These are phyloP conservation scores for Acanthamoeba lugdunensis DNA, from an alignment of 208 protist species.

Conservation along the genomic window DNA sequence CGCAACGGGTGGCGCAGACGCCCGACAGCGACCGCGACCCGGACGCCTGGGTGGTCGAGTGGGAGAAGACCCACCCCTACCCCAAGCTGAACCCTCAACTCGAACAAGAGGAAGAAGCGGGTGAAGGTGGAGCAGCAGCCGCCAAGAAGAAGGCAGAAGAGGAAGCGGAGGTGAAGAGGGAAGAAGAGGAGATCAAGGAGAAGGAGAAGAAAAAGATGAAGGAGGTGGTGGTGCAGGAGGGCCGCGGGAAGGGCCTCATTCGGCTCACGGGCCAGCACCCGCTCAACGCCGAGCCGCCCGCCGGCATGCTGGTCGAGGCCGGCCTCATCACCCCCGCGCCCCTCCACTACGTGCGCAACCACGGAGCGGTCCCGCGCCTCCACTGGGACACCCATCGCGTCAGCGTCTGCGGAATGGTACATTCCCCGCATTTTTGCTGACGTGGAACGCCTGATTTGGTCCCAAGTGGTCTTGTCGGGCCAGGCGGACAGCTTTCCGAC, in stretches of 20 bases:
- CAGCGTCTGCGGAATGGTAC: slow-evolving; percentile 1
- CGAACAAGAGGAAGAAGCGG: not conserved
- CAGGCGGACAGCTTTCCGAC: too few relatives aligned
- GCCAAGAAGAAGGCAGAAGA: not conserved
- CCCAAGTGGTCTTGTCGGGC: too few relatives aligned
- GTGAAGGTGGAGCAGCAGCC: not conserved
- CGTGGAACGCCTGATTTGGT: too few relatives aligned
- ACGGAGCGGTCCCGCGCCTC: slow-evolving; percentile 70
- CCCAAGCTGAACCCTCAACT: not conserved
- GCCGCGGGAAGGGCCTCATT: not conserved
- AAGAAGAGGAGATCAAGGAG: not conserved
- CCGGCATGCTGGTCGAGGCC: slow-evolving; percentile 74
- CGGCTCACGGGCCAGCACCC: slow-evolving; percentile 82
- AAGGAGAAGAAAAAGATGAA: slow-evolving; percentile 14
- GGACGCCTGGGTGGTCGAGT: not conserved
- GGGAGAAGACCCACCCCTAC: slow-evolving; percentile 25
- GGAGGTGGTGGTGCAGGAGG: slow-evolving; percentile 9
- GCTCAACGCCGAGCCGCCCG: slow-evolving; percentile 87
- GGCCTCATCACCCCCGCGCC: slow-evolving; percentile 87
- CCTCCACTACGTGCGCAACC: slow-evolving; percentile 88
- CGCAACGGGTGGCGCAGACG: not conserved
- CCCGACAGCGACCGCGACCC: not conserved
- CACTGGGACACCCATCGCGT: slow-evolving; percentile 44
- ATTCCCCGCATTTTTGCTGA: slow-evolving; percentile 80
- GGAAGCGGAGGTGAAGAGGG: not conserved